These are phyloP conservation scores for Exophiala aquamarina DNA, from an alignment of 2,329 filamentous ascomycete genomes.

Conservation along the genomic window DNA sequence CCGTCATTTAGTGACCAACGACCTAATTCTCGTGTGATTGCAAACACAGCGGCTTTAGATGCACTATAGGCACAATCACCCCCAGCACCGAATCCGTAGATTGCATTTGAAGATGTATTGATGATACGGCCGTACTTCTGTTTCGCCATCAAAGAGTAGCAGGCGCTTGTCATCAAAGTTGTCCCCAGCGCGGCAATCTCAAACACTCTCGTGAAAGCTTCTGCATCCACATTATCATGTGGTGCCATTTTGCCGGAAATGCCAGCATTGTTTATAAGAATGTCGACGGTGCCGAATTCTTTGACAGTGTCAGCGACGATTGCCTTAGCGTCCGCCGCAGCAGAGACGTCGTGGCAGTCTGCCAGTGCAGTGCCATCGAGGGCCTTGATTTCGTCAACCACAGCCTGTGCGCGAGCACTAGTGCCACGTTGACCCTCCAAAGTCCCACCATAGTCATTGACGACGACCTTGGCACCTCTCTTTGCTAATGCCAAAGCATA, in stretches of 20 bases:
- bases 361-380: slow-evolving; percentile 92
- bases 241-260: slow-evolving; percentile 39
- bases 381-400: slow-evolving; percentile 59
- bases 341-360: slow-evolving; percentile 74
- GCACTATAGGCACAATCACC: slow-evolving; percentile 71
- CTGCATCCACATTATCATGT: slow-evolving; percentile 11
- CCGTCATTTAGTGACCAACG: slow-evolving; percentile 13
- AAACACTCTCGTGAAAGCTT: slow-evolving; percentile 13
- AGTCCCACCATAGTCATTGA: slow-evolving; percentile 37
- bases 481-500: slow-evolving; percentile 35
- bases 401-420: slow-evolving; percentile 59
- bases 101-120: slow-evolving; percentile 23
- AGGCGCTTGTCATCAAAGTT: slow-evolving; percentile 11
- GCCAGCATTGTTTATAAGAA: slow-evolving; percentile 54
- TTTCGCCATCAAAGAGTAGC: slow-evolving; percentile 14
- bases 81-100: slow-evolving; percentile 24
- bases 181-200: slow-evolving; percentile 14
- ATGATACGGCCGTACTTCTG: slow-evolving; percentile 14
- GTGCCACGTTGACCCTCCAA: slow-evolving; percentile 52
- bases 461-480: slow-evolving; percentile 32
- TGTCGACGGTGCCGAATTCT: slow-evolving; percentile 43
- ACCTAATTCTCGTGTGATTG: slow-evolving; percentile 79
- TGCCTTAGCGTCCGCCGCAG: slow-evolving; percentile 36
- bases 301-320: slow-evolving; percentile 38
- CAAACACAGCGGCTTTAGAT: slow-evolving; percentile 87